A percentile compares a stretch with the other conserved stretches of the same genome.
Evolutionary conservation across 2,329 filamentous ascomycete genomes (phyloP).

Genomic region (Alternaria novae-zelandiae): DNA sequence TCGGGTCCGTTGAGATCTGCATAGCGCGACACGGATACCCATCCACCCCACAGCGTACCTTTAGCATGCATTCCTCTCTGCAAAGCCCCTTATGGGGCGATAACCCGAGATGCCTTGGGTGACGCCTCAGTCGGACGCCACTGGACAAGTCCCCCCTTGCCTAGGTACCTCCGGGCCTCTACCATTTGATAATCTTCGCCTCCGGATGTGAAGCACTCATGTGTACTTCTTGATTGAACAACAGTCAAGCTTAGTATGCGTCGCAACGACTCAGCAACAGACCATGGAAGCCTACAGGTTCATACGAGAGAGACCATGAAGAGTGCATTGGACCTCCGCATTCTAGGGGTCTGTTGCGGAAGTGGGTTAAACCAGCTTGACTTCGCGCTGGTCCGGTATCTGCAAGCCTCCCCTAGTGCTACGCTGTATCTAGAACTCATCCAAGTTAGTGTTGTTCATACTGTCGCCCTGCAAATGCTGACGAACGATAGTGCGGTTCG

Average conservation of each 20-base stretch:
- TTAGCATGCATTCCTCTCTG: not conserved
- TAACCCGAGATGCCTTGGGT: not conserved
- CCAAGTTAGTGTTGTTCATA: conserved; percentile 14
- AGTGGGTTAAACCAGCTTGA: conserved; percentile 65
- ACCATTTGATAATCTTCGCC: not conserved
- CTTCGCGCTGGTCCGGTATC: conserved; percentile 64
- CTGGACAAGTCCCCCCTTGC: not conserved
- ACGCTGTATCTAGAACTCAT: conserved; percentile 64
- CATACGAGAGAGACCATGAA: not conserved
- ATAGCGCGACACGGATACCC: not conserved
- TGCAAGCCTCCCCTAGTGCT: conserved; percentile 58
- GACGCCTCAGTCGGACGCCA: not conserved
- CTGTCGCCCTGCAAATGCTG: not conserved
- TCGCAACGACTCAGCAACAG: conserved; percentile 22
- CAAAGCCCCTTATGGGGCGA: not conserved
- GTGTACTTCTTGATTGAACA: not conserved
- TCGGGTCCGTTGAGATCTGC: not conserved
- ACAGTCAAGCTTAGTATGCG: conserved; percentile 6
- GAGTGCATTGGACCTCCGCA: conserved; percentile 55
- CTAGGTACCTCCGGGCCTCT: not conserved
- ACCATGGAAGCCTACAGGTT: not conserved
- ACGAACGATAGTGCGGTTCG: conserved; percentile 58
- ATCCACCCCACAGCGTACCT: not conserved
- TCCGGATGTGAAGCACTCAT: not conserved
- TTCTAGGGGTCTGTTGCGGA: conserved; percentile 62